These are phyloP conservation scores for Botryotinia calthae DNA, from an alignment of 2,329 filamentous ascomycete genomes.

Conservation along the genomic window DNA sequence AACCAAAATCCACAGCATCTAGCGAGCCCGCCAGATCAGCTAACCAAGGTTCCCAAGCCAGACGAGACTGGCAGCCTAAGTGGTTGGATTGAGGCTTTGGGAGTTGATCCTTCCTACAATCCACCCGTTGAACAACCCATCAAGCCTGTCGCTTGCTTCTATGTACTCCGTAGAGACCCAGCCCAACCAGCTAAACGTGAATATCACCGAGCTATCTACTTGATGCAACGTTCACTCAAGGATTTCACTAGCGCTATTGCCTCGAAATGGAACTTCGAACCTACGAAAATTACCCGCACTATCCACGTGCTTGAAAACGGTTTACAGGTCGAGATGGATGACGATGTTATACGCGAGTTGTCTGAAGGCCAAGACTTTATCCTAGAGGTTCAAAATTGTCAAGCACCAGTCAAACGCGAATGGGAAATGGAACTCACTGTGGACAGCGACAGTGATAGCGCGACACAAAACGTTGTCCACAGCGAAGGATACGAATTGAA, in stretches of 20 bases:
- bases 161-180: slow-evolving; percentile 60
- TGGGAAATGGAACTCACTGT: slow-evolving; percentile 58
- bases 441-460: slow-evolving; percentile 33
- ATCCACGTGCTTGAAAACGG: slow-evolving; percentile 72
- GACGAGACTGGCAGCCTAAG: slow-evolving; percentile 65
- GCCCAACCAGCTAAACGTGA: slow-evolving; percentile 48
- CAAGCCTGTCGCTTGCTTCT: slow-evolving; percentile 85
- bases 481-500: slow-evolving; percentile 39
- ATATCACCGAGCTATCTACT: slow-evolving; percentile 81
- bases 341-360: slow-evolving; percentile 80
- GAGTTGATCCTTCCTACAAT: slow-evolving; percentile 82
- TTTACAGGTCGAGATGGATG: slow-evolving; percentile 81
- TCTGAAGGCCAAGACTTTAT: slow-evolving; percentile 91
- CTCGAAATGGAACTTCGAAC: slow-evolving; percentile 76
- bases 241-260: slow-evolving; percentile 74
- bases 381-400: slow-evolving; percentile 42
- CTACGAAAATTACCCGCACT: slow-evolving; percentile 65
- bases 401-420: slow-evolving; percentile 49
- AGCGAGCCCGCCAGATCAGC: slow-evolving; percentile 49
- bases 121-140: slow-evolving; percentile 69
- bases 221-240: slow-evolving; percentile 70
- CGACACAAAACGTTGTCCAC: slow-evolving; percentile 31
- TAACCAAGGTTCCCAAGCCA: slow-evolving; percentile 54
- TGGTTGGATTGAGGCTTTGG: slow-evolving; percentile 87
- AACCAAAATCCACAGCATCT: slow-evolving; percentile 43